These are phyloP conservation scores for Raphanus raphanistrum DNA, from an alignment of 345 rosid genomes.

Conservation along the genomic window DNA sequence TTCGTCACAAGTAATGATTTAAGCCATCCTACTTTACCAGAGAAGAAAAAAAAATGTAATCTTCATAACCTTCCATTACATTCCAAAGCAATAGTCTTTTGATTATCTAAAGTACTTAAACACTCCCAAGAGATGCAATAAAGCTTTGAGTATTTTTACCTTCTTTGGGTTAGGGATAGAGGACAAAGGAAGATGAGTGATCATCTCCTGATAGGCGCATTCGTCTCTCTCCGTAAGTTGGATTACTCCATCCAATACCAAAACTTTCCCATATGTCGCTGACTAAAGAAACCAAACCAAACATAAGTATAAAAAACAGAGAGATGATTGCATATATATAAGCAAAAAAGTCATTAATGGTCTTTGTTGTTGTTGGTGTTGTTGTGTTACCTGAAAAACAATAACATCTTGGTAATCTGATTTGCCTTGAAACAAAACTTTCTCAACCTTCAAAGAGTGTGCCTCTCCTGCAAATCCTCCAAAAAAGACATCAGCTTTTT, in stretches of 20 bases:
- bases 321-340: not conserved
- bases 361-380: not conserved
- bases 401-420: slow-evolving; percentile 73
- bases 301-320: not conserved
- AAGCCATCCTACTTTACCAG: slow-evolving; percentile 19
- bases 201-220: slow-evolving; percentile 77
- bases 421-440: slow-evolving; percentile 71
- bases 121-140: not conserved
- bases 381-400: slow-evolving; percentile 68
- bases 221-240: slow-evolving; percentile 82
- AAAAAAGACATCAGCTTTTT: not conserved
- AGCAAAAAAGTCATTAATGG: too few relatives aligned
- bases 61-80: slow-evolving; percentile 5
- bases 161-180: slow-evolving; percentile 72
- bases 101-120: not conserved
- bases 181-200: slow-evolving; percentile 80
- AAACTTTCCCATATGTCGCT: slow-evolving; percentile 66
- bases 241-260: slow-evolving; percentile 70
- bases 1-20: slow-evolving; percentile 19
- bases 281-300: slow-evolving; percentile 42
- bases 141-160: slow-evolving; percentile 36
- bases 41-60: slow-evolving; percentile 12
- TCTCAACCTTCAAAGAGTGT: slow-evolving; percentile 74
- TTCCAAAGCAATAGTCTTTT: slow-evolving; percentile 6
- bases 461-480: slow-evolving; percentile 64